phyloP scores from a whole-genome alignment of 2,329 filamentous ascomycete species.

The Monosporascus cannonballus region DNA sequence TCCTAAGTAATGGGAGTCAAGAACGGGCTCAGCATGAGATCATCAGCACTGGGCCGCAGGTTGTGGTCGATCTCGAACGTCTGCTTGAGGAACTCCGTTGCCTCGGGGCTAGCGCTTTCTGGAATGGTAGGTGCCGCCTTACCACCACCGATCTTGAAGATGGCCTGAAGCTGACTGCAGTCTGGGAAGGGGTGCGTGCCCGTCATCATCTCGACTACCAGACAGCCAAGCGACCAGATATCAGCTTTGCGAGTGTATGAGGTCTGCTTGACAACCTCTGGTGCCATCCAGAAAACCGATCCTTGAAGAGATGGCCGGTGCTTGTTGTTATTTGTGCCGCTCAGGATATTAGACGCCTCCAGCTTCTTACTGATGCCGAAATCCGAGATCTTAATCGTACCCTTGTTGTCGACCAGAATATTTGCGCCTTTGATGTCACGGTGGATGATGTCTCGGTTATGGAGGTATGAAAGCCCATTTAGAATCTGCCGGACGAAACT shows the following conservation, averaged over 20 bases:
- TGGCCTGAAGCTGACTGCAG: conserved; percentile 93
- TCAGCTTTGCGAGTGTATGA: conserved; percentile 97
- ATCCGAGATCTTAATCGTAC: conserved; percentile 97
- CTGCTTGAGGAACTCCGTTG: conserved; percentile 72
- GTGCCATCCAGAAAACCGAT: conserved; percentile 99
- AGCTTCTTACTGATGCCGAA: conserved; percentile 98
- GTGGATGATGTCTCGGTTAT: conserved; percentile 93
- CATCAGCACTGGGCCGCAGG: conserved; percentile 84
- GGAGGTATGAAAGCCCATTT: conserved; percentile 85
- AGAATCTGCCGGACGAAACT: conserved; percentile 97
- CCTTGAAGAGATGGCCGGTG: conserved; percentile 80
- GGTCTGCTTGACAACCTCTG: conserved; percentile 95
- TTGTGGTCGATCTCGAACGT: conserved; percentile 97
- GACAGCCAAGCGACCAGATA: conserved; percentile 94
- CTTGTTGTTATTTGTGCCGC: conserved; percentile 60
- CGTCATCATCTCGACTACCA: conserved; percentile 99
- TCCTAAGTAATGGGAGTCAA: conserved; percentile 61
- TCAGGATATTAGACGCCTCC: conserved; percentile 80
- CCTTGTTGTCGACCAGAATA: conserved; percentile 97
- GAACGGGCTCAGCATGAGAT: conserved; percentile 79
- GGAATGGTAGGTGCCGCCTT: conserved; percentile 85
- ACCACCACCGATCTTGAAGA: conserved; percentile 94
- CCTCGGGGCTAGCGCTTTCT: conserved; percentile 78
- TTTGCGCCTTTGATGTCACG: conserved; percentile 99
- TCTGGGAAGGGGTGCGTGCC: conserved; percentile 94